Base-by-base conservation (phyloP, 306 rosid genomes). In the Casuarina glauca region DNA sequence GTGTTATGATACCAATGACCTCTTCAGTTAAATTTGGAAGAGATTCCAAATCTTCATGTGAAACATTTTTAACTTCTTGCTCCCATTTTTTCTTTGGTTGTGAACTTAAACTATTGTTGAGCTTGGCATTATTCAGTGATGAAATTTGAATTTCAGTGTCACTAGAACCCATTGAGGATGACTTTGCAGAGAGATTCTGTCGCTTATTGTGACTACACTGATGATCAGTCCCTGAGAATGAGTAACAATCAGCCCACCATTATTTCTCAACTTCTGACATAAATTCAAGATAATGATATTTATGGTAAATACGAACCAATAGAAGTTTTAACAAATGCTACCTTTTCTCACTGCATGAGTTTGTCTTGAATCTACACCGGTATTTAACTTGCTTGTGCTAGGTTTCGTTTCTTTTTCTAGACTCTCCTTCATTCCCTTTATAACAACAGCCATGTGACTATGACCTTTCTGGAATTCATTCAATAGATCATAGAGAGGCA, bases 401-500 rank as follows among this genome's bases (percentile, higher is more conserved):
- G 80, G 81, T 3, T 81, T 50, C 26, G 72, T 82, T 6, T 32
- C 73, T 35, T 76, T 45, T 67, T 76, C 36, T 78, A 69, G 55
- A 57, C 11, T 75, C 76, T 5, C 66, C 43, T 60, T 66, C 67
- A 13, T 38, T 70, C 76, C 84, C 73, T 86, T 88, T 69, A 91
- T 77, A 36, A 93, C 98, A 76, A 86, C 81, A 57, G 90, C 98
- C 96, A 94, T 91, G 74, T 93, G 98, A 70, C 97, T 90, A 55
- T 90, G 90, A 61, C 98, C 94, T 74, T 78, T 79, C 64, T 81
- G 89, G 79, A 91, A 91, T 79, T 89, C 89, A 52, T 85, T 91
- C 78, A 94, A 57, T 75, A 94, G 85, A 55, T 88, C 97, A 81
- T 94, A 94, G 41, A 94, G 76, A 77, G 98, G 97, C 88, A 89